Percentiles rank a stretch among this genome's conserved stretches.
Evolutionary conservation across 1,139 yeast genomes (phyloP).

Genomic region (Taiozyma sp.): DNA sequence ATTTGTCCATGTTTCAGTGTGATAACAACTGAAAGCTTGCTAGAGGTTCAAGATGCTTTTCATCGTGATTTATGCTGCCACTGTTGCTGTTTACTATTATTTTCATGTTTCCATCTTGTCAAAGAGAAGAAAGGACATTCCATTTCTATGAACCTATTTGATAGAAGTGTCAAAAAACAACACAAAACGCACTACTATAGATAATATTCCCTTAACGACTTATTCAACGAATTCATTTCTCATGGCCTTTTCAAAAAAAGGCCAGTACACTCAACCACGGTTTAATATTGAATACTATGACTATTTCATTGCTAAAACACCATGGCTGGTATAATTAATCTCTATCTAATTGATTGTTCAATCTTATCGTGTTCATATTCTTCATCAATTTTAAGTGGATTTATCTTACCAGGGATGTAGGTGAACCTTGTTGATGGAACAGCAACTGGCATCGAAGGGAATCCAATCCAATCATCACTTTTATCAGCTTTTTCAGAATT

Average conservation of each 20-base stretch:
- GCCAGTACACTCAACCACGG: too few species aligned
- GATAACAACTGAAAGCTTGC: not conserved
- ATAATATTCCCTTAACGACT: too few species aligned
- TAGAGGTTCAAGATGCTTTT: slow-evolving; percentile 4
- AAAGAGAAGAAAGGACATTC: slow-evolving; percentile 21
- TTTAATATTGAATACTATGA: not conserved
- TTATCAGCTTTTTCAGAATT: not conserved
- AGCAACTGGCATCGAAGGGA: not conserved
- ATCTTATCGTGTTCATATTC: slow-evolving; percentile 13
- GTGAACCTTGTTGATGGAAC: not conserved
- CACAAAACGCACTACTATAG: too few species aligned
- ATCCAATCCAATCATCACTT: not conserved
- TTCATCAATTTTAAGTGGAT: slow-evolving; percentile 11
- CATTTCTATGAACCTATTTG: slow-evolving; percentile 9
- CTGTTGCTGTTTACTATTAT: slow-evolving; percentile 12
- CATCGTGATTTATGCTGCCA: slow-evolving; percentile 13
- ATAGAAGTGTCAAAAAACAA: too few species aligned
- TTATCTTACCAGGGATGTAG: slow-evolving; percentile 12
- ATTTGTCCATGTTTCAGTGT: not conserved
- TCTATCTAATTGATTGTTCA: slow-evolving; percentile 7
- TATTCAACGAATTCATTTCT: too few species aligned
- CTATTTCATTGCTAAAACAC: not conserved
- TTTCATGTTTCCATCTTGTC: slow-evolving; percentile 18
- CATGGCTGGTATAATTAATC: not conserved
- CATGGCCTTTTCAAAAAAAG: too few species aligned